These are phyloP conservation scores for Sugiyamaella chiloensis DNA, from an alignment of 805 yeast genomes.

Conservation along the genomic window DNA sequence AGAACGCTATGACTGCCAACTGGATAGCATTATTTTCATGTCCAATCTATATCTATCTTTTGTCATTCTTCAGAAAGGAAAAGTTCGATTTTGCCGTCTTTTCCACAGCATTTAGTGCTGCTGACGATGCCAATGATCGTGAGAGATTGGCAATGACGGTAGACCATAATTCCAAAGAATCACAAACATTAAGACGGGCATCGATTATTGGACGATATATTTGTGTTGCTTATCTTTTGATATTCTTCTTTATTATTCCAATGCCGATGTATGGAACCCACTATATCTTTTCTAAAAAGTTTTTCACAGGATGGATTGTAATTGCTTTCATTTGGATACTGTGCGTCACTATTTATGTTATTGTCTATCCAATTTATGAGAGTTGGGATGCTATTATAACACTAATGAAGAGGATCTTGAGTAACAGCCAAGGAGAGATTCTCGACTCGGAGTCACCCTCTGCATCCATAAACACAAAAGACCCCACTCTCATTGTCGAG, in stretches of 20 bases:
- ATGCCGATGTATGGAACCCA: conserved; percentile 87
- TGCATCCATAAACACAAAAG: neutral
- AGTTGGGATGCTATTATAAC: conserved; percentile 46
- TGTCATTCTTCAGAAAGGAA: conserved; percentile 30
- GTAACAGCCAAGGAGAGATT: neutral
- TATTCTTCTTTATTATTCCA: conserved; percentile 76
- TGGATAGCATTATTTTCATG: conserved; percentile 30
- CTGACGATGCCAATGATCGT: conserved; percentile 36
- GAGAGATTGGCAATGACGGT: conserved; percentile 23
- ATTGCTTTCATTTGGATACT: conserved; percentile 82
- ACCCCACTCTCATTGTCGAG: neutral
- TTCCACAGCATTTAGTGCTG: conserved; percentile 44
- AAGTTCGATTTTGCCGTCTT: conserved; percentile 49
- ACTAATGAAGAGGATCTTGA: neutral
- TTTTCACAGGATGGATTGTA: conserved; percentile 85
- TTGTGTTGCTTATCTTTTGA: conserved; percentile 57
- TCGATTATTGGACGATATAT: conserved; percentile 58
- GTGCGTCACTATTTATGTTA: conserved; percentile 47
- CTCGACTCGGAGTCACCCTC: neutral
- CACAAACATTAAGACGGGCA: conserved; percentile 48
- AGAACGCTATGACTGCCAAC: conserved; percentile 32
- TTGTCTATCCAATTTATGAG: conserved; percentile 67
- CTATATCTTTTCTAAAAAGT: conserved; percentile 66
- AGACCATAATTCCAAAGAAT: conserved; percentile 43
- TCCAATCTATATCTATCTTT: conserved; percentile 15